Base-by-base conservation (phyloP, 129 eudicot species). In the Rutidosis leptorrhynchoides region DNA sequence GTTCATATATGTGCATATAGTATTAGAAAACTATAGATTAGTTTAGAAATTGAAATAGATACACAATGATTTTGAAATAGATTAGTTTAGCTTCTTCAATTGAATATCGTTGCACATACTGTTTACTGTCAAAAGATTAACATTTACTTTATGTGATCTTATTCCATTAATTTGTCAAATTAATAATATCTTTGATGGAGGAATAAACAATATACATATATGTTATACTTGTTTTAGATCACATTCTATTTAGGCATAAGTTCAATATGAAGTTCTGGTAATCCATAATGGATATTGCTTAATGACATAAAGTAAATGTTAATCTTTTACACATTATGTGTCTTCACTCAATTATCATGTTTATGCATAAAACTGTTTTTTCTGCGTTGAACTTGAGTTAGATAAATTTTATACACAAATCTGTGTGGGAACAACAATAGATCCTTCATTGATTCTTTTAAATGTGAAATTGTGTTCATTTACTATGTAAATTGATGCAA, bases 401-500 rank as follows among this genome's bases (percentile, higher is more conserved):
- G 16, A 43, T 24, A 6, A 62, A 40, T 40, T 37, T 11, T 71
- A 14, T 45, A 71, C 21, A 52, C 70, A 43, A 52, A 35, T 63
- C 37, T 29, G 8, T 29, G 48, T 42, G 65, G 32, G 62, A 64
- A 64, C 77, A 40, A 24, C 23, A 32, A 22, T 61, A 49, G 58
- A 62, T 48, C 23, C 62, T 48, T 26, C 16, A 5, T 23, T 30
- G 55, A 27, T 10, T 72, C 54, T 33, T 32, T 62, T n/a, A 1
- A 32, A 62, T 51, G 58, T 73, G 58, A 64, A 52, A 26, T 53
- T 14, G 7, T 27, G 28, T 54, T 37, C 17, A 22, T 26, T 4
- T 40, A 55, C 58, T 64, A 20, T 53, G 42, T 35, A 35, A 64
- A 64, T 54, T 63, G 57, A 62, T 62, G 29, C 17, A 52, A 63